phyloP scores from a whole-genome alignment of 305 asterid species.

The Fraxinus albicans region DNA sequence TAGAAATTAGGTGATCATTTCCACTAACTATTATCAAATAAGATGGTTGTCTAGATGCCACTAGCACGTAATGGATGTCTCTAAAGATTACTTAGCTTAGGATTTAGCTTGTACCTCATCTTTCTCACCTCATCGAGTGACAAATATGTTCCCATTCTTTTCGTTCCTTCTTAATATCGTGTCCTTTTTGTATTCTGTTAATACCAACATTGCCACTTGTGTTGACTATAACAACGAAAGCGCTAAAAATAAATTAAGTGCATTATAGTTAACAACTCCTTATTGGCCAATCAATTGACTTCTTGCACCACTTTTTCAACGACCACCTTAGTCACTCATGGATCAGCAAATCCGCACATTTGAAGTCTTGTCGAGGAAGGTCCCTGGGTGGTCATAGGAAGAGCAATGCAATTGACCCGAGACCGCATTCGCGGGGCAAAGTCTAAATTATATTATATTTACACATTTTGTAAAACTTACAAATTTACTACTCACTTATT shows the following conservation, averaged over 20 bases:
- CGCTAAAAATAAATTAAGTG: background rate
- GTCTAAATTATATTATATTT: background rate
- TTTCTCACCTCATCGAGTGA: background rate
- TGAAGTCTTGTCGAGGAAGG: conserved; percentile 16
- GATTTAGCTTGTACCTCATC: background rate
- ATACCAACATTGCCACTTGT: background rate
- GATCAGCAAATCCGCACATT: background rate
- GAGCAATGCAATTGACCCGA: background rate
- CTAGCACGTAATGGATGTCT: background rate
- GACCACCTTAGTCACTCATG: background rate
- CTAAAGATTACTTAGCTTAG: background rate
- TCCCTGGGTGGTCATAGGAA: background rate
- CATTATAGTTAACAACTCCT: background rate
- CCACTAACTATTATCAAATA: too few relatives aligned
- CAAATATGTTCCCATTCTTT: background rate
- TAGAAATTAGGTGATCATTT: too few relatives aligned
- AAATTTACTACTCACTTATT: too few relatives aligned
- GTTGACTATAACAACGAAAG: background rate
- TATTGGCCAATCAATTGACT: background rate
- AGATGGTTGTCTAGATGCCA: background rate
- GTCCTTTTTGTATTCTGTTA: background rate
- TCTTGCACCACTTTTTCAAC: background rate
- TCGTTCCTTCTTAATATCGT: background rate
- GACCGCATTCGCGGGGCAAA: background rate
- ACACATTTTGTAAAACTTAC: background rate